These are phyloP conservation scores for Vaucheria bursata DNA, from an alignment of 352 stramenopile genomes.

Conservation along the genomic window DNA sequence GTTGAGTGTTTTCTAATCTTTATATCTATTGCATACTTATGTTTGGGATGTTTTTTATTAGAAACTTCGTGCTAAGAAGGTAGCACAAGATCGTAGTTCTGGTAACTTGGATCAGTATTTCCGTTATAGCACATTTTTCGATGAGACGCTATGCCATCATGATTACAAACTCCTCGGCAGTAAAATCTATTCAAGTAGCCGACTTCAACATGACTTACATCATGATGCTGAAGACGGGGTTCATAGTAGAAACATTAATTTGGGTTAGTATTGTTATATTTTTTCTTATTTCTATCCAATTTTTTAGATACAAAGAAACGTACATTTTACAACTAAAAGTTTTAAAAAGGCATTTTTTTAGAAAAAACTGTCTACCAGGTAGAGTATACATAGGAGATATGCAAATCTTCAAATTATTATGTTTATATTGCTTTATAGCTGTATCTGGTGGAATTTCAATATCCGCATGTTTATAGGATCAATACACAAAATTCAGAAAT, in stretches of 20 bases:
- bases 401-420: neutral
- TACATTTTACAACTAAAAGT: neutral
- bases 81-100: neutral
- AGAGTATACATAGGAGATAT: neutral
- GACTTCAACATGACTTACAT: conserved; percentile 35
- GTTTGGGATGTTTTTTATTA: too few species aligned
- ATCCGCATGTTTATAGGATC: too few species aligned
- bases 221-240: conserved; percentile 21
- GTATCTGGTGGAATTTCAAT: too few species aligned
- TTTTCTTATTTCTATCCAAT: neutral
- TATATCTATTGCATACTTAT: too few species aligned
- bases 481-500: too few species aligned
- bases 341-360: neutral
- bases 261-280: neutral
- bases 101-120: conserved; percentile 38
- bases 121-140: conserved; percentile 21
- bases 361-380: neutral
- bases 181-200: conserved; percentile 42
- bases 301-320: too few species aligned
- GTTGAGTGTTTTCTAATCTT: too few species aligned
- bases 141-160: conserved; percentile 34
- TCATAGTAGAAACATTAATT: neutral
- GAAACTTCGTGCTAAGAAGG: neutral
- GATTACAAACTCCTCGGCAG: conserved; percentile 44
- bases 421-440: too few species aligned